Percentiles rank a stretch among this genome's conserved stretches.
These are phyloP conservation scores for Capillidium heterosporum DNA, from an alignment of 371 early-diverging fungal species.

Conservation along the genomic window DNA sequence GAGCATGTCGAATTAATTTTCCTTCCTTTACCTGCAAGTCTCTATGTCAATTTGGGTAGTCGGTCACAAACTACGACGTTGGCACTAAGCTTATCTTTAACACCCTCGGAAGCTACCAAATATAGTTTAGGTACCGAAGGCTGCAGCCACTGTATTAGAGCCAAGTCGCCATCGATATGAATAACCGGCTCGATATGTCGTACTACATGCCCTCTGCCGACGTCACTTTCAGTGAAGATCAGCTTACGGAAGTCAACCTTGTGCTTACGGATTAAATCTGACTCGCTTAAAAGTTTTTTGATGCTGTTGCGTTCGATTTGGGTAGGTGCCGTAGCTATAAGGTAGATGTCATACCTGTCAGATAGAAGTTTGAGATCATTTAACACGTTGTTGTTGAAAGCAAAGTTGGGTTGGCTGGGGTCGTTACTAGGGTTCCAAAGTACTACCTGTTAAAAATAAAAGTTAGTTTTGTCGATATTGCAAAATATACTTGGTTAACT, in stretches of 20 bases:
- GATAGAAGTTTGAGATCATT: conserved; percentile 18
- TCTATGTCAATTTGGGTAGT: too few species aligned
- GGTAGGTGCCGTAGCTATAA: conserved; percentile 22
- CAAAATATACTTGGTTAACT: too few species aligned
- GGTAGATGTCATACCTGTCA: conserved; percentile 20
- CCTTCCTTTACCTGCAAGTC: too few species aligned
- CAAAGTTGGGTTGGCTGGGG: conserved; percentile 27
- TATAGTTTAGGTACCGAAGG: conserved; percentile 13
- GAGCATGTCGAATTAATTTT: too few species aligned
- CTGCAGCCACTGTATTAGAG: conserved; percentile 13
- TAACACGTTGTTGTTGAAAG: conserved; percentile 23
- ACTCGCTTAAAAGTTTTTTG: conserved; percentile 17
- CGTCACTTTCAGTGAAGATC: conserved; percentile 28
- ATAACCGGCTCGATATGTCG: conserved; percentile 26
- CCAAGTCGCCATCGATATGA: conserved; percentile 16
- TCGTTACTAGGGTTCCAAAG: conserved; percentile 39
- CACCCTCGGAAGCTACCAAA: not conserved
- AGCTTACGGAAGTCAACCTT: conserved; percentile 24
- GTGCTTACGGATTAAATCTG: conserved; percentile 20
- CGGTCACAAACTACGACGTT: too few species aligned
- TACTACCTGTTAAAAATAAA: conserved; percentile 16
- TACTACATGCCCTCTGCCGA: conserved; percentile 32
- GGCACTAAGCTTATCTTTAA: too few species aligned
- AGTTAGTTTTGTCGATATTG: too few species aligned
- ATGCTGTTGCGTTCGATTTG: conserved; percentile 25